Evolutionary conservation across 495 filamentous ascomycete species (phyloP).

Genomic region (Xylaria castorea): DNA sequence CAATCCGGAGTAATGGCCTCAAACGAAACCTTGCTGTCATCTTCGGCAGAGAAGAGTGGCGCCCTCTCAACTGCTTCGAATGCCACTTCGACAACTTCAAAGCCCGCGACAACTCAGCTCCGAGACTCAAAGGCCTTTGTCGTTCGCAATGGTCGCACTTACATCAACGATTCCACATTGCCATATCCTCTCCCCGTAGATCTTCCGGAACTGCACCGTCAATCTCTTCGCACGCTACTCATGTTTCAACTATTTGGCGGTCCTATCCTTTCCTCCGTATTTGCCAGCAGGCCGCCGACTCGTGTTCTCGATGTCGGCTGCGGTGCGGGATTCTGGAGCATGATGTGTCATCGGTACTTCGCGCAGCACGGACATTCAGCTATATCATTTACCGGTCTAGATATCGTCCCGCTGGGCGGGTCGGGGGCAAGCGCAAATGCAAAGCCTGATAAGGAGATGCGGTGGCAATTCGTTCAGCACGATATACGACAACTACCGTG

Average conservation of each 20-base stretch:
- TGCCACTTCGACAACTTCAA: conserved; percentile 32
- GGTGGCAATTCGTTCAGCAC: conserved; percentile 88
- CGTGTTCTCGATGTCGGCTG: conserved; percentile 88
- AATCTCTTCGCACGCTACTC: conserved; percentile 83
- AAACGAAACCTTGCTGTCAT: conserved; percentile 33
- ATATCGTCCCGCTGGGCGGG: conserved; percentile 79
- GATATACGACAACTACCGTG: conserved; percentile 77
- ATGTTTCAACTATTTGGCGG: conserved; percentile 80
- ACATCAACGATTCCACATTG: conserved; percentile 75
- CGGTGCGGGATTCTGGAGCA: conserved; percentile 89
- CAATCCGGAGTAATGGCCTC: conserved; percentile 35
- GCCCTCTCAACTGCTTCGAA: conserved; percentile 33
- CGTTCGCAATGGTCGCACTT: conserved; percentile 77
- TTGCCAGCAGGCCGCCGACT: conserved; percentile 69
- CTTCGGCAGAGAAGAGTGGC: conserved; percentile 38
- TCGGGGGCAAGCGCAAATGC: conserved; percentile 51
- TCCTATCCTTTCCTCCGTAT: conserved; percentile 74
- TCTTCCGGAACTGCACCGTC: conserved; percentile 84
- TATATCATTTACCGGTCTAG: conserved; percentile 82
- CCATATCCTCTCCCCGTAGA: conserved; percentile 89
- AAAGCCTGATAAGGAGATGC: conserved; percentile 69
- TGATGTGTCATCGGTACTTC: conserved; percentile 81
- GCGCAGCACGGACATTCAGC: conserved; percentile 61
- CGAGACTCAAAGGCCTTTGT: conserved; percentile 66
- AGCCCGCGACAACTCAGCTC: conserved; percentile 26